Conservation (phyloP, 371 early-diverging fungal species). For the Mucor plumbeus region DNA sequence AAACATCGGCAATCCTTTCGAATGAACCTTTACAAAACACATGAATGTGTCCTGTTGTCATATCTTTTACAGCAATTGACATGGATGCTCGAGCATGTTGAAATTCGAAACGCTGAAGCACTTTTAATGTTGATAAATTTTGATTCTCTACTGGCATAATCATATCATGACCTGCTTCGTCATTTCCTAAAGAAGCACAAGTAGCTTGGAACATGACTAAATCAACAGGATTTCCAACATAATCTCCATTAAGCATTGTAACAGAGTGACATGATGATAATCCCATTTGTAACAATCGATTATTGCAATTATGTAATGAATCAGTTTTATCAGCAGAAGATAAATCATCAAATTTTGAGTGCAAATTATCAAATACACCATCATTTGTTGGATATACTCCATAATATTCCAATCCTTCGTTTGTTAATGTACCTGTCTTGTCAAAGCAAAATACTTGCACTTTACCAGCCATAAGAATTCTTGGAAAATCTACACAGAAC, state of each 20-base stretch:
- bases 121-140: slow-evolving; percentile 15
- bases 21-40: slow-evolving; percentile 82
- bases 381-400: slow-evolving; percentile 34
- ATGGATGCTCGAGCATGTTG: slow-evolving; percentile 79
- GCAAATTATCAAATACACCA: neutral
- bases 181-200: slow-evolving; percentile 10
- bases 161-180: neutral
- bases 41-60: slow-evolving; percentile 46
- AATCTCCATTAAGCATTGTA: slow-evolving; percentile 56
- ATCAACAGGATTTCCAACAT: slow-evolving; percentile 89
- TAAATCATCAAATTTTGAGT: neutral
- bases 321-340: neutral
- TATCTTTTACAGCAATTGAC: slow-evolving; percentile 71
- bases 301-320: slow-evolving; percentile 6
- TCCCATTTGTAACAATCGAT: slow-evolving; percentile 51
- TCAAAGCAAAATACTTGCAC: slow-evolving; percentile 89
- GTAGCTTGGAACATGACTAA: slow-evolving; percentile 82
- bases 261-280: slow-evolving; percentile 81
- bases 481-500: slow-evolving; percentile 74
- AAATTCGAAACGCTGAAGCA: slow-evolving; percentile 82
- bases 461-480: slow-evolving; percentile 88
- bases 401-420: slow-evolving; percentile 61
- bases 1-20: slow-evolving; percentile 64
- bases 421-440: slow-evolving; percentile 66
- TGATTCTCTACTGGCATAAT: neutral